phyloP scores from a whole-genome alignment of 1,284 basidiomycete species.

The Leccinum pachyderme region DNA sequence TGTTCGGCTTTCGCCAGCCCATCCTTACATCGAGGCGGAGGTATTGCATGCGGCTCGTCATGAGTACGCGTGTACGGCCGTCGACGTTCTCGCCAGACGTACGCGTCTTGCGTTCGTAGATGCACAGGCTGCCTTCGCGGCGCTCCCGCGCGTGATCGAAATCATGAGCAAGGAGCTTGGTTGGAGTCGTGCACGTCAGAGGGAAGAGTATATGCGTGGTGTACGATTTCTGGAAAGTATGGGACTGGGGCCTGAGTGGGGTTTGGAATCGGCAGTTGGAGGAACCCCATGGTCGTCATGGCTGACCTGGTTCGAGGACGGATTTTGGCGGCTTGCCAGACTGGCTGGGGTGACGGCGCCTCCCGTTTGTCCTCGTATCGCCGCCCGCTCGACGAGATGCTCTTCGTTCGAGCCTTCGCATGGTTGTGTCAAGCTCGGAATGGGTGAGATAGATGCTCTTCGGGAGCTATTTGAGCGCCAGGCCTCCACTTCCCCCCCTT shows the following conservation, averaged over 20 bases:
- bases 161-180: conserved; percentile 87
- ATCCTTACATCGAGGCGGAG: conserved; percentile 94
- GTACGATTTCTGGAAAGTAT: conserved; percentile 73
- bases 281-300: not conserved
- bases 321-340: conserved; percentile 29
- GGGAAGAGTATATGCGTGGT: conserved; percentile 58
- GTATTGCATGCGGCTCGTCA: conserved; percentile 86
- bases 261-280: conserved; percentile 8
- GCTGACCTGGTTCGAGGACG: conserved; percentile 27
- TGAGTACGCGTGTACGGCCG: conserved; percentile 90
- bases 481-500: conserved; percentile 24
- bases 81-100: conserved; percentile 91
- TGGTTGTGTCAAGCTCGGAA: conserved; percentile 63
- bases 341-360: conserved; percentile 3
- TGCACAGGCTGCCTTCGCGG: conserved; percentile 81
- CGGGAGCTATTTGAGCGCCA: conserved; percentile 51
- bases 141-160: conserved; percentile 85
- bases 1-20: conserved; percentile 68
- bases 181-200: conserved; percentile 65
- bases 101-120: conserved; percentile 93
- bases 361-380: not conserved
- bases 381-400: conserved; percentile 25
- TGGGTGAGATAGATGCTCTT: conserved; percentile 66
- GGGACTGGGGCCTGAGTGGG: conserved; percentile 56
- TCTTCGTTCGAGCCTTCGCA: conserved; percentile 36